Evolutionary conservation across 2,329 filamentous ascomycete species (phyloP).

Genomic region (Talaromyces atroroseus): DNA sequence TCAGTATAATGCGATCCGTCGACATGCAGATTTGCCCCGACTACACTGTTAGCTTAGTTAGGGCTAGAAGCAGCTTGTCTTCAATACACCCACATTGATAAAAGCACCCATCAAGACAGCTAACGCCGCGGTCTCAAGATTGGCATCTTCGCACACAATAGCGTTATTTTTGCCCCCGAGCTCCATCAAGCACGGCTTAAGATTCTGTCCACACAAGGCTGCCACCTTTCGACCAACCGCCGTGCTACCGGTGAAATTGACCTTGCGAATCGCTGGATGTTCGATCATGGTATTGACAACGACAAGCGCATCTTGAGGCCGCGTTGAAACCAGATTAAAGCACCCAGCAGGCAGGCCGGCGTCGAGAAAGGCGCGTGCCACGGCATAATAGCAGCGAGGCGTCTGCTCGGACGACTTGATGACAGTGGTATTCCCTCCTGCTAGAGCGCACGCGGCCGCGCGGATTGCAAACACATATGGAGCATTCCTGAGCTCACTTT

Average conservation of each 20-base stretch:
- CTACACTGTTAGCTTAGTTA: conserved; percentile 49
- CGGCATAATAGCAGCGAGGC: conserved; percentile 56
- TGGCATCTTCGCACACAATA: conserved; percentile 43
- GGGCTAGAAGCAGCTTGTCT: conserved; percentile 24
- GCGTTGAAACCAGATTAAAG: conserved; percentile 35
- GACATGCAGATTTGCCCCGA: conserved; percentile 63
- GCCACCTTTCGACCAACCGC: conserved; percentile 39
- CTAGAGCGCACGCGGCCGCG: conserved; percentile 57
- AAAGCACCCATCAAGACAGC: conserved; percentile 46
- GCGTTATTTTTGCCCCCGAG: conserved; percentile 45
- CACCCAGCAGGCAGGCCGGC: conserved; percentile 41
- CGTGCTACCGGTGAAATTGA: conserved; percentile 44
- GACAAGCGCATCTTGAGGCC: conserved; percentile 27
- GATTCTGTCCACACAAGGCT: conserved; percentile 29
- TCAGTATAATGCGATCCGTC: conserved; percentile 58
- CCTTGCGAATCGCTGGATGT: conserved; percentile 34
- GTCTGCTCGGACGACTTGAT: conserved; percentile 65
- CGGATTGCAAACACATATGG: conserved; percentile 47
- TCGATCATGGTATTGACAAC: conserved; percentile 36
- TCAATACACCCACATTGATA: conserved; percentile 54
- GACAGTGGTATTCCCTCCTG: conserved; percentile 66
- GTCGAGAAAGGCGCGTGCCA: conserved; percentile 34
- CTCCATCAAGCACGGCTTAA: conserved; percentile 46
- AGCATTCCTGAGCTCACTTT: conserved; percentile 45
- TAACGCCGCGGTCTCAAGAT: conserved; percentile 40